Evolutionary conservation across 78 protist species (phyloP).

Genomic region (Dictyostelium firmibasis): DNA sequence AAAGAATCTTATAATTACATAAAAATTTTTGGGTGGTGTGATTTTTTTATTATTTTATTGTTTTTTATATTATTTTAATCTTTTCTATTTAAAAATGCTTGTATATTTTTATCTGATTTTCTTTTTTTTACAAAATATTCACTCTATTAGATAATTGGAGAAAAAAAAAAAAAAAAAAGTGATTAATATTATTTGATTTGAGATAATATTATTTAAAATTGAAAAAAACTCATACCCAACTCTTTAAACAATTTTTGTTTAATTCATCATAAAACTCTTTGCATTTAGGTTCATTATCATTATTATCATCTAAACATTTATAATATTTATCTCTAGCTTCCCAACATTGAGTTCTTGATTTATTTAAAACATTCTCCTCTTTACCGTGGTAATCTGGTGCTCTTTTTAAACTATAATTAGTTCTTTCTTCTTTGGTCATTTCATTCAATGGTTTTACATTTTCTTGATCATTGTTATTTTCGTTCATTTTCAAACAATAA

Average conservation of each 20-base stretch:
- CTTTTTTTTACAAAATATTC: conserved; percentile 71
- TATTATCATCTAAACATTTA: conserved; percentile 45
- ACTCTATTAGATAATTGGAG: too few relatives aligned
- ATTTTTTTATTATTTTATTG: neutral
- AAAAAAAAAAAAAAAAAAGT: too few relatives aligned
- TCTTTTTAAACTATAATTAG: conserved; percentile 35
- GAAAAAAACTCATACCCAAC: conserved; percentile 83
- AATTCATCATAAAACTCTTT: conserved; percentile 12
- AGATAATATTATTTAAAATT: too few relatives aligned
- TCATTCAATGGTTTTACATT: conserved; percentile 13
- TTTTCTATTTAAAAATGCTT: conserved; percentile 12
- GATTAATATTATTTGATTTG: too few relatives aligned
- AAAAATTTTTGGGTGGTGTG: too few relatives aligned
- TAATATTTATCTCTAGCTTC: conserved; percentile 42
- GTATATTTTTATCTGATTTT: conserved; percentile 25
- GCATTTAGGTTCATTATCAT: conserved; percentile 28
- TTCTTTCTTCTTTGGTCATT: conserved; percentile 65
- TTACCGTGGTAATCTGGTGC: conserved; percentile 70
- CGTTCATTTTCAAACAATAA: neutral
- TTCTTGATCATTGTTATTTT: neutral
- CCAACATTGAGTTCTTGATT: conserved; percentile 35
- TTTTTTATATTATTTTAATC: neutral
- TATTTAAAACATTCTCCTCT: conserved; percentile 1
- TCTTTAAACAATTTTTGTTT: conserved; percentile 30
- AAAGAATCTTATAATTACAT: too few relatives aligned